Evolutionary conservation across 2,329 filamentous ascomycete species (phyloP).

Genomic region (Xylaria arbuscula): DNA sequence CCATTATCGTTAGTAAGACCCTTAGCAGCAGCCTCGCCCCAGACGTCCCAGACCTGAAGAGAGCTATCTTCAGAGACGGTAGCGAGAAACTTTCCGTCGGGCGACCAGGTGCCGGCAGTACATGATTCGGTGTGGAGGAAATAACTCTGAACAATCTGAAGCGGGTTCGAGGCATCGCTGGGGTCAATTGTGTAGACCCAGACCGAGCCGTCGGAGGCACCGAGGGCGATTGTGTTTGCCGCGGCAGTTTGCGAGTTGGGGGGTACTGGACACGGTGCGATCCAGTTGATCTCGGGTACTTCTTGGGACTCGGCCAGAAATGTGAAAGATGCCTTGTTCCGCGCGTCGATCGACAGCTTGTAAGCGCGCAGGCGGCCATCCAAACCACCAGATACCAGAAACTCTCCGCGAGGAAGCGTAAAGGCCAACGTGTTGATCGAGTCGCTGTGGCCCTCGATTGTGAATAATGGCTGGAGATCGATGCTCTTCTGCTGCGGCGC

Average conservation of each 20-base stretch:
- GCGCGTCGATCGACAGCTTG: conserved; percentile 61
- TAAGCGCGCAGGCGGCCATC: conserved; percentile 85
- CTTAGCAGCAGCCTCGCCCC: conserved; percentile 76
- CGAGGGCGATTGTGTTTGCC: conserved; percentile 85
- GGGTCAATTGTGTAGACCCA: conserved; percentile 94
- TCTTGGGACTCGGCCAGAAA: conserved; percentile 85
- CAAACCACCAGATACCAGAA: conserved; percentile 85
- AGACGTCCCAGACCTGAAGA: conserved; percentile 93
- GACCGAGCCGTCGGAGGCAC: conserved; percentile 89
- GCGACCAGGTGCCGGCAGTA: conserved; percentile 91
- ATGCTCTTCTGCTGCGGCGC: conserved; percentile 64
- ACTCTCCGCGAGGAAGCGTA: conserved; percentile 84
- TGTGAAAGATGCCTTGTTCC: conserved; percentile 62
- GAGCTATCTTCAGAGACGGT: conserved; percentile 91
- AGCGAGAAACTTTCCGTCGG: conserved; percentile 85
- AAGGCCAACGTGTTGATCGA: conserved; percentile 89
- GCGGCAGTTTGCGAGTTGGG: conserved; percentile 55
- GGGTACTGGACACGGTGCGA: conserved; percentile 77
- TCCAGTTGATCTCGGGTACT: conserved; percentile 95
- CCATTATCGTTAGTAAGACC: conserved; percentile 64
- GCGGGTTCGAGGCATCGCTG: conserved; percentile 65
- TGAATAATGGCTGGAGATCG: conserved; percentile 73
- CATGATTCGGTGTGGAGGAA: conserved; percentile 88
- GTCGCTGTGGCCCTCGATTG: conserved; percentile 90
- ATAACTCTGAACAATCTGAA: conserved; percentile 90